Base-by-base conservation (phyloP, 2,329 filamentous ascomycete genomes). In the Aspergillus floridensis region DNA sequence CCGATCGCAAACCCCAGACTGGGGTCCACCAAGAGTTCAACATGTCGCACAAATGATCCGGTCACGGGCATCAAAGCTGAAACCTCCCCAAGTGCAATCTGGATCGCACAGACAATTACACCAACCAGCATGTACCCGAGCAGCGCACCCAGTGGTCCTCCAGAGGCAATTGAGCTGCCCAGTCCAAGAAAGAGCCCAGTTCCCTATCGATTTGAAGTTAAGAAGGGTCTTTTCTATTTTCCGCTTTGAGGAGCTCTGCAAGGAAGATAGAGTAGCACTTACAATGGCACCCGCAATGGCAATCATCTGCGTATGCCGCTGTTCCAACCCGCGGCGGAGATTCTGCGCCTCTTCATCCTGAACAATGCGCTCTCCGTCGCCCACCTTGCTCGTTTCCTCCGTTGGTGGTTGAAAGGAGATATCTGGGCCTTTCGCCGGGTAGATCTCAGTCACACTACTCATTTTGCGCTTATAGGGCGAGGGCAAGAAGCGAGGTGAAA, bases 171-270 rank as follows among this genome's bases (percentile, higher is more conserved):
- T 0, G 80, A 79, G 58, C 76, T 73, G 46, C 82, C 82, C 1
- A 82, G 76, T 49, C 81, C 81, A 19, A 84, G 74, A 65, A 84
- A 84, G 1, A 83, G 73, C 59, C 81, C 81, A 1, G 81, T 82
- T 52, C 79, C 77, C 57, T 61, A 31, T 24, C 24, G 55, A 46
- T 14, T 22, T 8, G 11, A 22, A 29, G 35, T 46, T 47, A 38
- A 38, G 41, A 5, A 31, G 10, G n/a, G 5, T 5, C 2, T 16
- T 35, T 35, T 11, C 10, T 16, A 10, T 7, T 12, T 19, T 49
- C 19, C 2, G 4, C 2, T 19, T 14, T 11, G 2, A 8, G 24
- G 19, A 19, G 16, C 26, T 29, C 26, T 2, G 10, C 10, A 2
- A 19, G 19, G 46, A 22, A 1, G 2, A 19, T 21, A 35, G 32